These are phyloP conservation scores for Colletotrichum sp. DNA, from an alignment of 2,329 filamentous ascomycete genomes.

Conservation along the genomic window DNA sequence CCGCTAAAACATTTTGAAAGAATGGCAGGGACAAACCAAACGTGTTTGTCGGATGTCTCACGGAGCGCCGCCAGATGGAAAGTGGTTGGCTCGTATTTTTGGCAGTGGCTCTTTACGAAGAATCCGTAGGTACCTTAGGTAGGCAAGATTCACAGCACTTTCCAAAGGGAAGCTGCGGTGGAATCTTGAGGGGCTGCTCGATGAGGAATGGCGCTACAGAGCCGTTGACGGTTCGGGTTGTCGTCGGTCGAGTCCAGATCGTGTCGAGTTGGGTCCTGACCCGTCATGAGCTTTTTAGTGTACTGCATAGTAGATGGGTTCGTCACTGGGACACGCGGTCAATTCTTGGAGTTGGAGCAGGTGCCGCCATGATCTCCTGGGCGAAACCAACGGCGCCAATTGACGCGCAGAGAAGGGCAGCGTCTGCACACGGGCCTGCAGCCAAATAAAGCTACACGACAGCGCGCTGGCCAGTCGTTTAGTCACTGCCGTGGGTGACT, in stretches of 20 bases:
- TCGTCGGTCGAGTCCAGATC: background rate
- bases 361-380: slow-evolving; percentile 7
- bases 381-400: slow-evolving; percentile 17
- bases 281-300: background rate
- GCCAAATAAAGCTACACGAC: background rate
- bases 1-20: background rate
- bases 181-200: background rate
- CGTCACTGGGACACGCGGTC: background rate
- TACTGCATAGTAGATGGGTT: background rate
- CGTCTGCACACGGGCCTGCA: background rate
- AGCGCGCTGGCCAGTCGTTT: background rate
- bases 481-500: background rate
- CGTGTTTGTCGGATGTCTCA: background rate
- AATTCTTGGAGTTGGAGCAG: background rate
- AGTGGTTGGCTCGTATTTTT: background rate
- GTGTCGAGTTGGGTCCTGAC: background rate
- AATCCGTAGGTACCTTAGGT: background rate
- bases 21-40: background rate
- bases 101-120: background rate
- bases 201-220: background rate
- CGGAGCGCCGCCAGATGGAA: too few species aligned
- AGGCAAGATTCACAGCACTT: background rate
- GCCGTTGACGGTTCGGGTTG: background rate
- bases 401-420: background rate
- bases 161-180: background rate